These are phyloP conservation scores for Metschnikowia koreensis DNA, from an alignment of 805 yeast species.

Conservation along the genomic window DNA sequence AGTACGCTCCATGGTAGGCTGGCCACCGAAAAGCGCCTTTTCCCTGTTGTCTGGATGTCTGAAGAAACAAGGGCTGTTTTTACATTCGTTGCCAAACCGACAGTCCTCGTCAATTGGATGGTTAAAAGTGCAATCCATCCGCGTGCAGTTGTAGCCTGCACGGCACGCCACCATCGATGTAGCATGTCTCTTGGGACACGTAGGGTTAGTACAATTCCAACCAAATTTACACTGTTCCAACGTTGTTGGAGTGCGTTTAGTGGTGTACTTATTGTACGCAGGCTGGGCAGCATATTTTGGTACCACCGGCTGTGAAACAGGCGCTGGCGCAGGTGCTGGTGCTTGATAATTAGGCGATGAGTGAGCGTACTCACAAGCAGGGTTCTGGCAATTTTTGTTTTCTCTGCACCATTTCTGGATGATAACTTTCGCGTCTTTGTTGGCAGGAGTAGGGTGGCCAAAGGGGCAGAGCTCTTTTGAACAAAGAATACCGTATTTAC, in stretches of 20 bases:
- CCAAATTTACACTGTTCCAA: constrained; percentile 86
- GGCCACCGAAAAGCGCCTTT: constrained; percentile 21
- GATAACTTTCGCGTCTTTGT: constrained; percentile 66
- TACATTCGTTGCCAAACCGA: constrained; percentile 75
- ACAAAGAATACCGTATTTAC: constrained; percentile 77
- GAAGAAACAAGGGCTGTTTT: constrained; percentile 66
- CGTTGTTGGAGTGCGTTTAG: constrained; percentile 40
- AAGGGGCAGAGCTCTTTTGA: constrained; percentile 78
- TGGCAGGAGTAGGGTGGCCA: constrained; percentile 91
- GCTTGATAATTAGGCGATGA: constrained; percentile 63
- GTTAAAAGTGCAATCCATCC: constrained; percentile 77
- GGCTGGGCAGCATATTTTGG: constrained; percentile 4
- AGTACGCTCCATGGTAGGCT: constrained; percentile 54
- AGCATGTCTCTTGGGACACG: constrained; percentile 86
- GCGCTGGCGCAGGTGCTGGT: constrained; percentile 20
- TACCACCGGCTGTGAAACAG: constrained; percentile 13
- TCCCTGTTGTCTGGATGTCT: constrained; percentile 79
- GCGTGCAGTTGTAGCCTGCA: constrained; percentile 72
- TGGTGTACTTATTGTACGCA: constrained; percentile 4
- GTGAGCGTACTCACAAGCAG: constrained; percentile 70
- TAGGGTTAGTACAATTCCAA: constrained; percentile 67
- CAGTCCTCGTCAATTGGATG: constrained; percentile 82
- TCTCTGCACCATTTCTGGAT: constrained; percentile 74
- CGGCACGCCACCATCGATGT: constrained; percentile 71
- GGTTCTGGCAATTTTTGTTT: constrained; percentile 62